Conservation (phyloP, 192 early-diverging fungal genomes). For the Podila minutissima region DNA sequence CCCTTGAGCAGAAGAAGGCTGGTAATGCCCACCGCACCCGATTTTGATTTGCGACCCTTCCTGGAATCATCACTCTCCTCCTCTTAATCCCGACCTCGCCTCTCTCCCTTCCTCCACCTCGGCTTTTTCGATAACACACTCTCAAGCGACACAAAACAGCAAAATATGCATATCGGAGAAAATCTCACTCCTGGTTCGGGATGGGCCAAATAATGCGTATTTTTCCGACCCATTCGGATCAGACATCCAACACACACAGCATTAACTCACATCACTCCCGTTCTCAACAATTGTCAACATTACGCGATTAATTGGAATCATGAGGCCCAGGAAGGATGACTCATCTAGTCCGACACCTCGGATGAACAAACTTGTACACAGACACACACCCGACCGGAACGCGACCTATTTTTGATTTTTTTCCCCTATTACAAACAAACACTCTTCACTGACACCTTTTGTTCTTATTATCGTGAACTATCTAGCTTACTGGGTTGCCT, state of each 20-base stretch:
- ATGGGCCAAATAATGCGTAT: background rate
- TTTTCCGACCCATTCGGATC: background rate
- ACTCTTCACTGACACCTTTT: background rate
- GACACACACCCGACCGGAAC: too few relatives aligned
- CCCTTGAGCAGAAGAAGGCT: constrained; percentile 95
- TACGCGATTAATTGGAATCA: background rate
- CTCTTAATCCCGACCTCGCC: too few relatives aligned
- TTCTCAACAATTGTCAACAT: too few relatives aligned
- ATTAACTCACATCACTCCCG: too few relatives aligned
- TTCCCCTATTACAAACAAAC: background rate
- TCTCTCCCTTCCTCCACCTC: too few relatives aligned
- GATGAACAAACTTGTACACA: too few relatives aligned
- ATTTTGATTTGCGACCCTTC: background rate
- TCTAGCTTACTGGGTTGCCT: constrained; percentile 93
- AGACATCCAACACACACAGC: background rate
- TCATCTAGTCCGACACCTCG: background rate
- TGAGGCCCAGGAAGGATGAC: background rate
- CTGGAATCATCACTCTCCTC: background rate
- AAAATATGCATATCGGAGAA: constrained; percentile 4
- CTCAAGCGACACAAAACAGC: background rate
- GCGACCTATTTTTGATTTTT: constrained; percentile 1
- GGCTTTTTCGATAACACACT: too few relatives aligned
- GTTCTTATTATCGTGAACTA: background rate
- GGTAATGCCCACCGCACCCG: constrained; percentile 54
- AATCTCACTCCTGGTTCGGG: constrained; percentile 1